A percentile compares a stretch with the other conserved stretches of the same genome.
Evolutionary conservation across 2,329 filamentous ascomycete genomes (phyloP).

Genomic region (Colletotrichum endophyticum): DNA sequence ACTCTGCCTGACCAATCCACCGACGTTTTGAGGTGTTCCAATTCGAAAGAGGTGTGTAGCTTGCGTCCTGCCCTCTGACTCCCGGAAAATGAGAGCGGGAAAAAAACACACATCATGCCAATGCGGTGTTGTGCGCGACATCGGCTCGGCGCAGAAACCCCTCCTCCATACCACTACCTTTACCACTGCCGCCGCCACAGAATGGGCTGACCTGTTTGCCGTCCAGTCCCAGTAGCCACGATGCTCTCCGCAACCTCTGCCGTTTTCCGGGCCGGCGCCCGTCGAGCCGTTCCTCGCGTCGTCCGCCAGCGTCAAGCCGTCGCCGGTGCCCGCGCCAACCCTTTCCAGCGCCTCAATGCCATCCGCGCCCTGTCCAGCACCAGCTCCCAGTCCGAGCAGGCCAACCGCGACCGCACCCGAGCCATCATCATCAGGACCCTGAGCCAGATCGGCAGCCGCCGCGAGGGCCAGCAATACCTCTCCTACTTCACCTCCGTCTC

Average conservation of each 20-base stretch:
- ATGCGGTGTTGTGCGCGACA: background rate
- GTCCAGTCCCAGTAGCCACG: conserved; percentile 11
- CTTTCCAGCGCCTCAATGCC: conserved; percentile 22
- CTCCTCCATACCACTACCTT: conserved; percentile 11
- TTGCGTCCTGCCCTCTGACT: background rate
- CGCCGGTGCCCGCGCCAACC: conserved; percentile 27
- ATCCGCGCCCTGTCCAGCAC: conserved; percentile 34
- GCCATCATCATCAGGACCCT: conserved; percentile 88
- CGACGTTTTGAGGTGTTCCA: background rate
- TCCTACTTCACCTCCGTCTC: conserved; percentile 97
- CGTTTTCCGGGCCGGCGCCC: conserved; percentile 47
- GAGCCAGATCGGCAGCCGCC: conserved; percentile 94
- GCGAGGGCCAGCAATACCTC: conserved; percentile 96
- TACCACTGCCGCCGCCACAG: background rate
- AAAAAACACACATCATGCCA: background rate
- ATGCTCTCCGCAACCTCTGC: conserved; percentile 50
- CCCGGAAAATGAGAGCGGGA: background rate
- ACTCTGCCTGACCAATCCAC: background rate
- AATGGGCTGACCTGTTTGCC: background rate
- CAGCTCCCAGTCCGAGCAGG: conserved; percentile 34
- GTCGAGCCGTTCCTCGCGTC: conserved; percentile 41
- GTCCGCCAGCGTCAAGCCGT: conserved; percentile 21
- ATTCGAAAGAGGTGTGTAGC: conserved; percentile 2
- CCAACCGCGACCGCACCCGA: conserved; percentile 66
- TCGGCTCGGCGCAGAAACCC: background rate